Evolutionary conservation across 2,329 filamentous ascomycete genomes (phyloP).

Genomic region (Fonsecaea monophora): DNA sequence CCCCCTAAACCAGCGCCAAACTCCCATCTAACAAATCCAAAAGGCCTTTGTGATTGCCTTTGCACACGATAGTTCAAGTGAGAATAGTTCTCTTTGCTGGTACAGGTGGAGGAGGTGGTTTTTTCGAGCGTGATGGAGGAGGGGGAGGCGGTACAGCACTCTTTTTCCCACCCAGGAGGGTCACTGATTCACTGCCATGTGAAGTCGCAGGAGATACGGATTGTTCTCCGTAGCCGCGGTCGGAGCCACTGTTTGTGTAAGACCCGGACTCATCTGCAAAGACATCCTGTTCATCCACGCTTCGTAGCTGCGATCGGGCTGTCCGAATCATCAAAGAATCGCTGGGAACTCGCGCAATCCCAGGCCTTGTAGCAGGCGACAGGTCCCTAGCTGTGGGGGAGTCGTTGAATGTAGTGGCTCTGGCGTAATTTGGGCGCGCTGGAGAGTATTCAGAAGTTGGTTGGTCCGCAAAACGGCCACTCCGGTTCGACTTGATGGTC

Average conservation of each 20-base stretch:
- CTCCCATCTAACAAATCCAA: conserved; percentile 5
- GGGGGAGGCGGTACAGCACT: conserved; percentile 67
- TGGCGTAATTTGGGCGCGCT: conserved; percentile 56
- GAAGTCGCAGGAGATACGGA: conserved; percentile 63
- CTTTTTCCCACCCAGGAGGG: conserved; percentile 48
- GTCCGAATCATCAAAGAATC: conserved; percentile 60
- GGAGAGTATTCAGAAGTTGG: conserved; percentile 34
- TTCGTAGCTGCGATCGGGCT: conserved; percentile 56
- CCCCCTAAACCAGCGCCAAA: conserved; percentile 8
- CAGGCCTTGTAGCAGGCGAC: conserved; percentile 52
- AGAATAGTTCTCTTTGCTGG: conserved; percentile 63
- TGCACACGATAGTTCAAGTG: conserved; percentile 24
- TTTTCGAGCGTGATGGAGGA: conserved; percentile 67
- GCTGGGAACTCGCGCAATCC: conserved; percentile 61
- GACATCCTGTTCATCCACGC: conserved; percentile 51
- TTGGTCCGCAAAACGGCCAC: conserved; percentile 50
- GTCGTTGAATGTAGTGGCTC: conserved; percentile 66
- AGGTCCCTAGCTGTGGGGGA: conserved; percentile 61
- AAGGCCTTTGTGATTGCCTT: neutral
- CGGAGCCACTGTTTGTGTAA: conserved; percentile 57
- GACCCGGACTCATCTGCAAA: conserved; percentile 61
- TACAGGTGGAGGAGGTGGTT: conserved; percentile 68
- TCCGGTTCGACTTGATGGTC: conserved; percentile 58
- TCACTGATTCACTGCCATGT: conserved; percentile 60
- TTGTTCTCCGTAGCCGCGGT: conserved; percentile 56